A percentile compares a stretch with the other conserved stretches of the same genome.
phyloP scores from a whole-genome alignment of 2,329 filamentous ascomycete species.

The Erysiphe pulchra region DNA sequence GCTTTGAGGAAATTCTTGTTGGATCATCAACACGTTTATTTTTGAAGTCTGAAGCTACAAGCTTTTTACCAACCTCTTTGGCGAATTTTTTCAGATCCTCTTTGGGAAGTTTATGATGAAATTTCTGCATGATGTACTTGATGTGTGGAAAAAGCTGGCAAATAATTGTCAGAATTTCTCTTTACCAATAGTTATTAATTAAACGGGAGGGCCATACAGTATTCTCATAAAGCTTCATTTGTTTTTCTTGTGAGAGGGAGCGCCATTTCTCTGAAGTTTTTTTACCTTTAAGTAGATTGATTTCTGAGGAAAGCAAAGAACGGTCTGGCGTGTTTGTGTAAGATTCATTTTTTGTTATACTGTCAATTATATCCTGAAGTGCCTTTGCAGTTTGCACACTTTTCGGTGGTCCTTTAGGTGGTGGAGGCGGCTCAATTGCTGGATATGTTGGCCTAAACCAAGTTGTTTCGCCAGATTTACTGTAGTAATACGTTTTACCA shows the following conservation, averaged over 20 bases:
- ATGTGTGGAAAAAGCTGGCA: slow-evolving; percentile 57
- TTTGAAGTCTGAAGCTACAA: slow-evolving; percentile 81
- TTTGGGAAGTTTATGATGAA: slow-evolving; percentile 61
- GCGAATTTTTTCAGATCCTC: slow-evolving; percentile 41
- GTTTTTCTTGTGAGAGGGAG: slow-evolving; percentile 48
- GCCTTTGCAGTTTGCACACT: slow-evolving; percentile 32
- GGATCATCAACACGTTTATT: slow-evolving; percentile 68
- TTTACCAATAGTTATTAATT: neutral
- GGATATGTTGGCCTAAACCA: slow-evolving; percentile 57
- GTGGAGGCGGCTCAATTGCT: slow-evolving; percentile 27
- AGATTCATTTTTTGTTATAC: slow-evolving; percentile 38
- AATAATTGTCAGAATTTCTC: slow-evolving; percentile 3
- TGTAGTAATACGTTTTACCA: slow-evolving; percentile 70
- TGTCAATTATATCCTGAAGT: slow-evolving; percentile 66
- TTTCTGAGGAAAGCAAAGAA: slow-evolving; percentile 30
- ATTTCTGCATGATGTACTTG: slow-evolving; percentile 67
- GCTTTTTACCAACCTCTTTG: slow-evolving; percentile 55
- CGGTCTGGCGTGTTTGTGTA: slow-evolving; percentile 24
- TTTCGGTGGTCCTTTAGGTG: slow-evolving; percentile 26
- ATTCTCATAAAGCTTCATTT: slow-evolving; percentile 86
- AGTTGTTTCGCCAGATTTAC: slow-evolving; percentile 46
- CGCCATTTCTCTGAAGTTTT: slow-evolving; percentile 50
- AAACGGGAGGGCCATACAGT: slow-evolving; percentile 33
- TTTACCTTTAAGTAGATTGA: slow-evolving; percentile 23
- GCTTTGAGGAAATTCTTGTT: slow-evolving; percentile 48